A percentile compares a stretch with the other conserved stretches of the same genome.
Evolutionary conservation across 164 flowering plant genomes (phyloP).

Genomic region (Santalum album): DNA sequence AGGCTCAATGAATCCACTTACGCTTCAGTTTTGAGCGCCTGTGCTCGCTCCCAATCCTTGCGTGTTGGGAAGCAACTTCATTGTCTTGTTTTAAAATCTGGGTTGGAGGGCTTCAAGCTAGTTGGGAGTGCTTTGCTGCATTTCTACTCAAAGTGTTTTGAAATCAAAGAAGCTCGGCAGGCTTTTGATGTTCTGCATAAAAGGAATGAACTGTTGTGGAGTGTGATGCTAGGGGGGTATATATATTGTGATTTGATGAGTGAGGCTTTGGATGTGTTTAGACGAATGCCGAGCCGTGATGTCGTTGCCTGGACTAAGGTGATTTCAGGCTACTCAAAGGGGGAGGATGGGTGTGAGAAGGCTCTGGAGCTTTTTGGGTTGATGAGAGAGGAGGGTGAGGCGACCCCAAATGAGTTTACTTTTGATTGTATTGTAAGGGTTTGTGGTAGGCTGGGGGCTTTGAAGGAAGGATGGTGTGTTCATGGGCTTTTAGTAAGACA

Average conservation of each 20-base stretch:
- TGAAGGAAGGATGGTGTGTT: slow-evolving; percentile 32
- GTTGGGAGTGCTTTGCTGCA: slow-evolving; percentile 50
- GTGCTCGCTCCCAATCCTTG: slow-evolving; percentile 26
- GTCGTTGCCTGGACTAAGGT: slow-evolving; percentile 52
- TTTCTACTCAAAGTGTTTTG: slow-evolving; percentile 35
- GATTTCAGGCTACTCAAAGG: slow-evolving; percentile 52
- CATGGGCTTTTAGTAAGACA: slow-evolving; percentile 41
- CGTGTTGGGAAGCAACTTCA: slow-evolving; percentile 44
- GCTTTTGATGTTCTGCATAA: slow-evolving; percentile 35
- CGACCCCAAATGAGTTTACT: slow-evolving; percentile 55
- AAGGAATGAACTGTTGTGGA: slow-evolving; percentile 42
- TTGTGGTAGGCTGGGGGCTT: slow-evolving; percentile 29
- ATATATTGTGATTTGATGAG: slow-evolving; percentile 36
- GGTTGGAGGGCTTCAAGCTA: slow-evolving; percentile 34
- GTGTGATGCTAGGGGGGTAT: slow-evolving; percentile 51
- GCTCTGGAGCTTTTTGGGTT: slow-evolving; percentile 43
- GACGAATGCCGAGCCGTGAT: slow-evolving; percentile 35
- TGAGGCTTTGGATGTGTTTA: slow-evolving; percentile 39
- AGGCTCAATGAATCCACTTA: slow-evolving; percentile 49
- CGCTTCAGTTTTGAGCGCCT: slow-evolving; percentile 35
- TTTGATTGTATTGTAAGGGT: slow-evolving; percentile 53
- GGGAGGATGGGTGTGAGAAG: slow-evolving; percentile 30
- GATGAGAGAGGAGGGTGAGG: slow-evolving; percentile 46
- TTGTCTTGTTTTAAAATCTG: slow-evolving; percentile 47
- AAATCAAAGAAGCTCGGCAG: slow-evolving; percentile 29